Percentiles rank a stretch among this genome's conserved stretches.
Conservation (phyloP, 2,329 filamentous ascomycete species). For the Fonsecaea pedrosoi region DNA sequence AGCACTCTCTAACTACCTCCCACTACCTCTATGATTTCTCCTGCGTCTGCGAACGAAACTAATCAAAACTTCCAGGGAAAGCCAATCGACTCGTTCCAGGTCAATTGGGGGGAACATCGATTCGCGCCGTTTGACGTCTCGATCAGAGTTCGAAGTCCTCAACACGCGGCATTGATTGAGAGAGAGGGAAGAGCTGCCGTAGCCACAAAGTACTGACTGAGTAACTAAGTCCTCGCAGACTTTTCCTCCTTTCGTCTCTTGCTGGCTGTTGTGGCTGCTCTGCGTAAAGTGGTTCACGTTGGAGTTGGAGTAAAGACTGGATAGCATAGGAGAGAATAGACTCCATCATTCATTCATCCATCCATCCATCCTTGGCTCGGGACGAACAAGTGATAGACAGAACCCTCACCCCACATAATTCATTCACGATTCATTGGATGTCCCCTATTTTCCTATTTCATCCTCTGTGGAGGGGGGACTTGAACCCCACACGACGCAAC, state of each 20-base stretch:
- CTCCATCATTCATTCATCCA: neutral
- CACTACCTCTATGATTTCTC: too few species aligned
- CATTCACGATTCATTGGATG: neutral
- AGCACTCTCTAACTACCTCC: too few species aligned
- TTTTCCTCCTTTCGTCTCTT: too few species aligned
- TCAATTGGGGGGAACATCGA: constrained; percentile 32
- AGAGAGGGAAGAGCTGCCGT: constrained; percentile 31
- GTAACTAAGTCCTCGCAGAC: too few species aligned
- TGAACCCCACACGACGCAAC: neutral
- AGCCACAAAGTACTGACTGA: constrained; percentile 28
- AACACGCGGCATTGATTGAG: constrained; percentile 38
- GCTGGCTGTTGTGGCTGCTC: too few species aligned
- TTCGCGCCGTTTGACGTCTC: constrained; percentile 43
- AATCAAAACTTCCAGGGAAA: constrained; percentile 18
- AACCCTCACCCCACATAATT: too few species aligned
- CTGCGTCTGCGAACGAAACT: too few species aligned
- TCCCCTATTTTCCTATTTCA: constrained; percentile 4
- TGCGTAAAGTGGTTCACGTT: too few species aligned
- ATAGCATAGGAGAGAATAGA: neutral
- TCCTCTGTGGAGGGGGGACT: neutral
- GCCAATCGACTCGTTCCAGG: constrained; percentile 27
- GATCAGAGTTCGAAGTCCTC: constrained; percentile 38
- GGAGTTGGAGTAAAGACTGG: constrained; percentile 12
- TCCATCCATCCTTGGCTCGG: neutral
- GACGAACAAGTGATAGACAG: too few species aligned